These are phyloP conservation scores for Phytopythium sindhum DNA, from an alignment of 352 stramenopile genomes.

Conservation along the genomic window DNA sequence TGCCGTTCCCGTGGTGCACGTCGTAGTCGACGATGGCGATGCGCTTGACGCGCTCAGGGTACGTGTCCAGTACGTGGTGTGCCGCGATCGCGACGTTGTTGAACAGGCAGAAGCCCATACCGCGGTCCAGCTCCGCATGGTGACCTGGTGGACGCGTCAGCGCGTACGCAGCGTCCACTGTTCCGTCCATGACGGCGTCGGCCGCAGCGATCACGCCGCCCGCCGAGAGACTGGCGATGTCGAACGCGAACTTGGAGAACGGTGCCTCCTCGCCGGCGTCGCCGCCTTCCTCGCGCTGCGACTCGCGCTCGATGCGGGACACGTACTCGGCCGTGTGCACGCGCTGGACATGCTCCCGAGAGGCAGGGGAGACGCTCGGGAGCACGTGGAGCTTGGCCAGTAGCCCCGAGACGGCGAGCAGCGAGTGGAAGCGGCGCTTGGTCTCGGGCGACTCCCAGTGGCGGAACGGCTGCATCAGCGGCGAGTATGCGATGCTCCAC, in stretches of 20 bases:
- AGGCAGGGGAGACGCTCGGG: constrained; percentile 33
- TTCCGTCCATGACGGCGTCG: constrained; percentile 49
- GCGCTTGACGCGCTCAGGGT: constrained; percentile 69
- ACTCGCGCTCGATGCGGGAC: constrained; percentile 44
- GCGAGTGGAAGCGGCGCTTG: constrained; percentile 76
- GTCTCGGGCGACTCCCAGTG: constrained; percentile 82
- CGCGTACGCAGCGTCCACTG: constrained; percentile 48
- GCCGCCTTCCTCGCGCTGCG: constrained; percentile 48
- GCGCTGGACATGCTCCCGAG: constrained; percentile 37
- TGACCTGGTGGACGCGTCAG: constrained; percentile 73
- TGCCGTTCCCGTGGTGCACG: constrained; percentile 96
- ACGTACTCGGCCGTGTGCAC: constrained; percentile 67
- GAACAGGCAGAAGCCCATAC: constrained; percentile 75
- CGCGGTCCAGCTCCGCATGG: constrained; percentile 45
- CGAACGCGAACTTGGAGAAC: constrained; percentile 68
- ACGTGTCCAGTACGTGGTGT: constrained; percentile 42
- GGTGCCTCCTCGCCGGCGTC: constrained; percentile 67
- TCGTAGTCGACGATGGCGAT: constrained; percentile 96
- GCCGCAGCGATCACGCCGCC: constrained; percentile 58
- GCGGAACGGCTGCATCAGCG: constrained; percentile 53
- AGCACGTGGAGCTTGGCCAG: constrained; percentile 41
- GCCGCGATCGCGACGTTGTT: constrained; percentile 70
- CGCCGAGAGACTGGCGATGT: constrained; percentile 69
- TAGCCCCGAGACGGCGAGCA: constrained; percentile 72
- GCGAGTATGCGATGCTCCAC: constrained; percentile 49